Evolutionary conservation across 2,329 filamentous ascomycete species (phyloP).

Genomic region (Bipolaris cookei): DNA sequence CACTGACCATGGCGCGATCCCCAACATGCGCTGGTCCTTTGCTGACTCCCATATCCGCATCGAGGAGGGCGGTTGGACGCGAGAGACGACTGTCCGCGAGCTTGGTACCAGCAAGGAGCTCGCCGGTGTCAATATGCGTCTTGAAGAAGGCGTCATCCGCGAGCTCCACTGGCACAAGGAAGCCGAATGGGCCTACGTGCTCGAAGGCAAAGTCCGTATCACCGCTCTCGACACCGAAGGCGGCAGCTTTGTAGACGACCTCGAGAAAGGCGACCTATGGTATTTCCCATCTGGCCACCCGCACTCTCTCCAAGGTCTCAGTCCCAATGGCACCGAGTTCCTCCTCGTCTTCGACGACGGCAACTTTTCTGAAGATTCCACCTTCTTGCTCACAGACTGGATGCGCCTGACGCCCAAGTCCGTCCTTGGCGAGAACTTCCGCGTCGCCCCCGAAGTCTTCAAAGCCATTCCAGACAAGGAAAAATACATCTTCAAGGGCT

Average conservation of each 20-base stretch:
- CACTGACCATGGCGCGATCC: constrained; percentile 73
- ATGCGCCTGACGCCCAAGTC: constrained; percentile 74
- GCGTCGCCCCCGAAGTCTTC: constrained; percentile 73
- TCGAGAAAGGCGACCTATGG: constrained; percentile 79
- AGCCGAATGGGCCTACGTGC: constrained; percentile 78
- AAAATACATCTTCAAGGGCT: constrained; percentile 80
- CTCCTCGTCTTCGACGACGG: constrained; percentile 68
- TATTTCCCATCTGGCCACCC: constrained; percentile 81
- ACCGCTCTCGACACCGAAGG: constrained; percentile 77
- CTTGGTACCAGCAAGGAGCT: constrained; percentile 71
- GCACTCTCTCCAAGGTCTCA: constrained; percentile 76
- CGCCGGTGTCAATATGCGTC: constrained; percentile 78
- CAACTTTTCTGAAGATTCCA: constrained; percentile 68
- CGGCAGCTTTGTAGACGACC: constrained; percentile 76
- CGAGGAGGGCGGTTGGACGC: constrained; percentile 77
- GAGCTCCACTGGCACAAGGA: constrained; percentile 84
- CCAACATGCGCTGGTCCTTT: constrained; percentile 72
- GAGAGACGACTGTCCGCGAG: constrained; percentile 73
- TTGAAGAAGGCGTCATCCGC: constrained; percentile 73
- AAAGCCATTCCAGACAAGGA: constrained; percentile 68
- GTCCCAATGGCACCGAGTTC: constrained; percentile 69
- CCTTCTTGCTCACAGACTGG: constrained; percentile 77
- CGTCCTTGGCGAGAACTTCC: constrained; percentile 77
- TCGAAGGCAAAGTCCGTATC: constrained; percentile 72
- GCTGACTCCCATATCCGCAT: constrained; percentile 56